Evolutionary conservation across 305 asterid species (phyloP).

Genomic region (Solanum hybrid): DNA sequence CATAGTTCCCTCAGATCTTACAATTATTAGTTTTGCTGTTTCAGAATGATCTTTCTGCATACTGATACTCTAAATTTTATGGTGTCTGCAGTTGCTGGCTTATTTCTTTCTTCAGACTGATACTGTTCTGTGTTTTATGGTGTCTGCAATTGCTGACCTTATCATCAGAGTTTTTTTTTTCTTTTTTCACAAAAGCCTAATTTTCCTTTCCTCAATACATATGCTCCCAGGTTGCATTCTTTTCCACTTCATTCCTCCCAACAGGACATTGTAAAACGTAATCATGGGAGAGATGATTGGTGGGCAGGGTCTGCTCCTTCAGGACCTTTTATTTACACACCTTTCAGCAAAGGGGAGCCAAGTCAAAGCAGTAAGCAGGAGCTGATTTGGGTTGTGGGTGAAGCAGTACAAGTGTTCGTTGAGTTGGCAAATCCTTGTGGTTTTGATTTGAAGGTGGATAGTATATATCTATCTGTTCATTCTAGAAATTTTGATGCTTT

Average conservation of each 20-base stretch:
- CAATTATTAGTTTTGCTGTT: background rate
- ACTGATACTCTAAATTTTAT: background rate
- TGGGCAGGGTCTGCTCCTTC: constrained; percentile 98
- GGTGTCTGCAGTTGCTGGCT: background rate
- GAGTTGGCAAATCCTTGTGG: constrained; percentile 99
- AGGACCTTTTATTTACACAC: constrained; percentile 97
- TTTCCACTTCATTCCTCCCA: constrained; percentile 86
- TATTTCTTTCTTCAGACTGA: background rate
- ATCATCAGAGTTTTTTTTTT: background rate
- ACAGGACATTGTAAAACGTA: constrained; percentile 85
- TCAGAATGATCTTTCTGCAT: background rate
- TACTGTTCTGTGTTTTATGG: background rate
- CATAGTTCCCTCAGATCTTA: background rate
- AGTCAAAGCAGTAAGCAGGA: constrained; percentile 67
- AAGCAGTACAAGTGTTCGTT: constrained; percentile 89
- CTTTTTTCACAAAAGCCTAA: background rate
- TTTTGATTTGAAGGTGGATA: constrained; percentile 83
- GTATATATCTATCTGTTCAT: constrained; percentile 83
- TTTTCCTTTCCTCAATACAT: constrained; percentile 9
- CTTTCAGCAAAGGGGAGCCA: constrained; percentile 93
- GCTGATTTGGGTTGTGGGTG: constrained; percentile 87
- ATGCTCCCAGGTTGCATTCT: constrained; percentile 68
- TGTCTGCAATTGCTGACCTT: background rate
- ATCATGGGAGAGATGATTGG: constrained; percentile 82
- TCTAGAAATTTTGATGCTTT: constrained; percentile 88